A percentile compares a stretch with the other conserved stretches of the same genome.
Evolutionary conservation across 495 filamentous ascomycete genomes (phyloP).

Genomic region (Aspergillus nidulans): DNA sequence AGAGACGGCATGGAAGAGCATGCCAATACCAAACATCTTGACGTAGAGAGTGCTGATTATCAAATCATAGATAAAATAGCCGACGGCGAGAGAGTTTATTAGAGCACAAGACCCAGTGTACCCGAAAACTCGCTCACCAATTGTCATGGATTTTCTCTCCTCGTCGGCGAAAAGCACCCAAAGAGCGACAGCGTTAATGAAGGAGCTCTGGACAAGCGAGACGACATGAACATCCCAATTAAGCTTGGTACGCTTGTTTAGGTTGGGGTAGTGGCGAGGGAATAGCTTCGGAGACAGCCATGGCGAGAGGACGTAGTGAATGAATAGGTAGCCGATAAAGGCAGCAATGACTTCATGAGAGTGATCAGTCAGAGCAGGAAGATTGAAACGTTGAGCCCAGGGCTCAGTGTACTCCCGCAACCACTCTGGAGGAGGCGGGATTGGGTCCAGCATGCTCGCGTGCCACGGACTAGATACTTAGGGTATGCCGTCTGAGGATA

Average conservation of each 20-base stretch:
- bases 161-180: constrained; percentile 79
- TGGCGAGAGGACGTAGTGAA: constrained; percentile 72
- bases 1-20: constrained; percentile 83
- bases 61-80: constrained; percentile 97
- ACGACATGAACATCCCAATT: constrained; percentile 99
- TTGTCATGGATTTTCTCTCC: constrained; percentile 68
- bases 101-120: constrained; percentile 81
- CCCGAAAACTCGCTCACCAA: constrained; percentile 77
- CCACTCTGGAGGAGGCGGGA: constrained; percentile 43
- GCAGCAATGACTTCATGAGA: constrained; percentile 81
- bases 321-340: constrained; percentile 69
- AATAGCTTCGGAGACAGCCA: constrained; percentile 63
- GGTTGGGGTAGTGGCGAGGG: constrained; percentile 63
- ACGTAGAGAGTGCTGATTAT: constrained; percentile 66
- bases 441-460: constrained; percentile 45
- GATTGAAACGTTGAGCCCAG: constrained; percentile 45
- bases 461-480: constrained; percentile 1
- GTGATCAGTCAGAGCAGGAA: constrained; percentile 76
- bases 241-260: constrained; percentile 64
- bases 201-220: constrained; percentile 75
- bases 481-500: not conserved
- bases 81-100: constrained; percentile 76
- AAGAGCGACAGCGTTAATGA: constrained; percentile 74
- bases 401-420: constrained; percentile 38
- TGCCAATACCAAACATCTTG: constrained; percentile 78